Percentiles rank a stretch among this genome's conserved stretches.
Evolutionary conservation across 176 grass and related monocot genomes (phyloP).

Genomic region (Triticum dicoccoides): DNA sequence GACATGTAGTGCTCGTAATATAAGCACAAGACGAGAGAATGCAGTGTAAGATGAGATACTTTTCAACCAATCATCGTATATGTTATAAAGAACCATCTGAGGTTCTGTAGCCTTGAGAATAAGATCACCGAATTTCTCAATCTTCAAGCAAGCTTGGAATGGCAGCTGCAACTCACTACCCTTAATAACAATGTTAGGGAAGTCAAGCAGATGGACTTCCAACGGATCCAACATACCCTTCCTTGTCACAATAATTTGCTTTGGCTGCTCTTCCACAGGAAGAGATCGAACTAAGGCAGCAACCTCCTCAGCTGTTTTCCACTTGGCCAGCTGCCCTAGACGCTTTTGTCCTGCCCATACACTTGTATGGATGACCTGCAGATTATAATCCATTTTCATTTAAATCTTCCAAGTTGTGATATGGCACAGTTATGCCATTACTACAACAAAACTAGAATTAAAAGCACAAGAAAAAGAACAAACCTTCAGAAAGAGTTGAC

Average conservation of each 20-base stretch:
- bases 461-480: not conserved
- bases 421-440: not conserved
- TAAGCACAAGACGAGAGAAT: slow-evolving; percentile 93
- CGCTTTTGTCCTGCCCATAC: slow-evolving; percentile 99
- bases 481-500: slow-evolving; percentile 96
- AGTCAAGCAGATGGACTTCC: slow-evolving; percentile 98
- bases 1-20: slow-evolving; percentile 86
- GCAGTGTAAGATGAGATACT: slow-evolving; percentile 98
- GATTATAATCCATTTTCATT: not conserved
- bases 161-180: slow-evolving; percentile 95
- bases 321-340: slow-evolving; percentile 96
- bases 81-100: slow-evolving; percentile 97
- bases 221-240: slow-evolving; percentile 99
- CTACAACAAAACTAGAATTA: slow-evolving; percentile 4
- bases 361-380: slow-evolving; percentile 97
- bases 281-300: slow-evolving; percentile 91
- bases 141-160: slow-evolving; percentile 99
- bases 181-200: slow-evolving; percentile 98
- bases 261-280: slow-evolving; percentile 96
- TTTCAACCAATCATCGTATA: slow-evolving; percentile 99
- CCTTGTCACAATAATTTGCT: slow-evolving; percentile 96
- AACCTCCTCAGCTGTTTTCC: slow-evolving; percentile 99
- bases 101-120: slow-evolving; percentile 98
- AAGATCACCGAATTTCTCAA: slow-evolving; percentile 97
- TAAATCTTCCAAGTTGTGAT: not conserved